Evolutionary conservation across 2,329 filamentous ascomycete species (phyloP).

Genomic region (Escovopsis sp.): DNA sequence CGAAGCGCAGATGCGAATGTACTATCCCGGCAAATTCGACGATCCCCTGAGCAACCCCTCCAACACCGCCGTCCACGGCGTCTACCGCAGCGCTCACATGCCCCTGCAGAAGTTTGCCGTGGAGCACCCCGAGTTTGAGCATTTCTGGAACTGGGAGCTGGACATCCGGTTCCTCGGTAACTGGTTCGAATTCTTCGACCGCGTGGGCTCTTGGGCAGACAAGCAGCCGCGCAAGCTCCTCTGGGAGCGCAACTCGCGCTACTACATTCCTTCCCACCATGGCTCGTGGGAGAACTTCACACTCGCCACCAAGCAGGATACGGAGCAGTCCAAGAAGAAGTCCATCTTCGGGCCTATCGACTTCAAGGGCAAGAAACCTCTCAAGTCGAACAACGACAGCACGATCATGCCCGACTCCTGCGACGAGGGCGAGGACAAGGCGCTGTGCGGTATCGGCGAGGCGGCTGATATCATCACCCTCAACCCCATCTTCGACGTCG

Average conservation of each 20-base stretch:
- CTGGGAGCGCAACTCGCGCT: conserved; percentile 65
- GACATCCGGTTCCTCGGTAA: conserved; percentile 51
- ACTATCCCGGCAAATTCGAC: conserved; percentile 59
- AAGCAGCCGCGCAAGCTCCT: conserved; percentile 55
- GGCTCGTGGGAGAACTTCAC: conserved; percentile 60
- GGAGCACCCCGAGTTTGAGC: conserved; percentile 47
- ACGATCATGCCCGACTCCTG: conserved; percentile 41
- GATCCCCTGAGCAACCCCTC: conserved; percentile 47
- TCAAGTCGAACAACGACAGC: conserved; percentile 35
- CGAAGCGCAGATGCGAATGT: conserved; percentile 66
- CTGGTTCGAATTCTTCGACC: conserved; percentile 59
- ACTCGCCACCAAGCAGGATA: conserved; percentile 47
- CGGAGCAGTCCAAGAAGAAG: conserved; percentile 31
- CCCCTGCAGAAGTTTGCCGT: conserved; percentile 50
- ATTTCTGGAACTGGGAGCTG: conserved; percentile 60
- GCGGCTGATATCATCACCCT: conserved; percentile 64
- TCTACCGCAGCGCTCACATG: conserved; percentile 52
- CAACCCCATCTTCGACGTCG: conserved; percentile 61
- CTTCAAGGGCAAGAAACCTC: conserved; percentile 31
- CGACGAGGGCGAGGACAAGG: conserved; percentile 33
- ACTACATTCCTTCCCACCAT: conserved; percentile 59
- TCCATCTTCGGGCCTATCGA: conserved; percentile 55
- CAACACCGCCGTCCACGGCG: conserved; percentile 47
- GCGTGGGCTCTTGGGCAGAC: conserved; percentile 50
- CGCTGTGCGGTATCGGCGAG: conserved; percentile 52